Conservation (phyloP, 805 yeast species). For the Wickerhamiella australiensis region DNA sequence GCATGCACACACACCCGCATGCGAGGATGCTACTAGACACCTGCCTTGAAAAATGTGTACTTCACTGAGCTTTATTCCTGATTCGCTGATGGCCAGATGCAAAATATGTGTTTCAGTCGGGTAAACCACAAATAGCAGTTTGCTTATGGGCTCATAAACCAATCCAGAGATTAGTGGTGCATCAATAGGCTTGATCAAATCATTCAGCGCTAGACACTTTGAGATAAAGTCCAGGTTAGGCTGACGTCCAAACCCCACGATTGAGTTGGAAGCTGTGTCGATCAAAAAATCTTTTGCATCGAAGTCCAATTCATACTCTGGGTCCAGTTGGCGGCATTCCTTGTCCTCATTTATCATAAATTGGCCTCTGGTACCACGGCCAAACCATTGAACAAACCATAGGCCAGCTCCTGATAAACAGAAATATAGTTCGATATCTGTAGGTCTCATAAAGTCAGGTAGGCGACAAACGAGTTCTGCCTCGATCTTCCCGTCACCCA, state of each 20-base stretch:
- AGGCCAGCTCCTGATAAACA: slow-evolving; percentile 3
- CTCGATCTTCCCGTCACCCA: not conserved
- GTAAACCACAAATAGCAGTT: not conserved
- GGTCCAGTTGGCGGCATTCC: not conserved
- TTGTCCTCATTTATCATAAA: slow-evolving; percentile 3
- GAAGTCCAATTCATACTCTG: not conserved
- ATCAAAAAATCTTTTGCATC: slow-evolving; percentile 1
- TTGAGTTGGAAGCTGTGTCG: not conserved
- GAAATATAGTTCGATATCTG: not conserved
- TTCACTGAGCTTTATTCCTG: not conserved
- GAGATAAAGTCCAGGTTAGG: slow-evolving; percentile 1
- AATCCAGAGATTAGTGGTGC: not conserved
- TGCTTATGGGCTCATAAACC: not conserved
- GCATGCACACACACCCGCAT: not conserved
- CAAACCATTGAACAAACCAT: slow-evolving; percentile 1
- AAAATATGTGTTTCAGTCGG: not conserved
- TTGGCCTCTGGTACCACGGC: not conserved
- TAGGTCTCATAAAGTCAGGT: not conserved
- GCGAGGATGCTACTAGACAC: not conserved
- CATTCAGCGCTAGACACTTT: not conserved
- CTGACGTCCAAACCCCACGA: slow-evolving; percentile 3
- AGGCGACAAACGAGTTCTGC: not conserved
- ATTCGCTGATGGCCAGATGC: not conserved
- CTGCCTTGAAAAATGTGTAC: not conserved
- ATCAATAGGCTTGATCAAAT: not conserved